Base-by-base conservation (phyloP, 495 filamentous ascomycete species). In the Pyronema omphalodes region DNA sequence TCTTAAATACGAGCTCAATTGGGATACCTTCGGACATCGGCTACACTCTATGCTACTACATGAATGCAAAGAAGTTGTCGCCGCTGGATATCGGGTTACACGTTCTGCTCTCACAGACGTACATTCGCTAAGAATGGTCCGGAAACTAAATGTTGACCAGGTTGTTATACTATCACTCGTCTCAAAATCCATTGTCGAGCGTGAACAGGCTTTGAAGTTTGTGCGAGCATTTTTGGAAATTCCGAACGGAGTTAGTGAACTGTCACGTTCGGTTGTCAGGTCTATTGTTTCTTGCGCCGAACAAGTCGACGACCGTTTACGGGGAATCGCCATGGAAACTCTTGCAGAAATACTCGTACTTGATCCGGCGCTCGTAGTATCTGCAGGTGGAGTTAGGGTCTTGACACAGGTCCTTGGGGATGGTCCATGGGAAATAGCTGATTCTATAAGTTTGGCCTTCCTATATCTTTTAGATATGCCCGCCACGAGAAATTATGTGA, bases 131-230 rank as follows among this genome's bases (percentile, higher is more conserved):
- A 82, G 83, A 68, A 93, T 76, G 40, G 94, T 96, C 56, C 82
- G 93, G 45, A 71, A 74, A 17, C 68, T 96, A 19, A 83, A 94
- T 55, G 95, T 89, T 2, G 91, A 98, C 65, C 85, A 88, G 61
- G 73, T 96, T 3, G 52, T 40, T 19, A 23, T 54, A 23, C 18
- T 54, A 15, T 54, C 52, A 9, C n/a, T 54, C 23, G 52, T 46
- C 9, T 83, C 85, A 64, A 95, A 94, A 64, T 83, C 89, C 9
- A 91, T 86, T 64, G 86, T 98, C 44, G 91, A 98, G 69, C 80
- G 91, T 45, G 91, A 98, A 66, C 91, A 98, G 68, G 91, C 91
- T 0, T 67, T 98, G 58, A 98, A 98, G 65, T 95, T 98, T 68
- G 84, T 95, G 19, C 77, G 91, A 54, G 86, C 88, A 6, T 98